A percentile compares a stretch with the other conserved stretches of the same genome.
Conservation (phyloP, 2,329 filamentous ascomycete species). For the Talaromyces atroroseus region DNA sequence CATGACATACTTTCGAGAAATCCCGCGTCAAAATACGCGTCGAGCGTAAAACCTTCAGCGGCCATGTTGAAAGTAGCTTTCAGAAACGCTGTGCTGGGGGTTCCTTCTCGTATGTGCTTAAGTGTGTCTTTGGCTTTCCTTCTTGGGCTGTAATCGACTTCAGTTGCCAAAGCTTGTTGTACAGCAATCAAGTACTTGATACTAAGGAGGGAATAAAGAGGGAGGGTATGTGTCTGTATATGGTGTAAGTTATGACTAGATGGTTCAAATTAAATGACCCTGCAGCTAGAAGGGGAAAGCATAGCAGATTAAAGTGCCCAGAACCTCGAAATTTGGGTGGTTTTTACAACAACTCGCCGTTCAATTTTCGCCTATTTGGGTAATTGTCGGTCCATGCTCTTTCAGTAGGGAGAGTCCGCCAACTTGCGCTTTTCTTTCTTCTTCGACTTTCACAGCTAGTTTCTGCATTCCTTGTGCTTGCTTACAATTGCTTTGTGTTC, state of each 20-base stretch:
- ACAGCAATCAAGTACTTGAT: not conserved
- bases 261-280: no score
- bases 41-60: not conserved
- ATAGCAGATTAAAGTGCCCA: not conserved
- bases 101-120: not conserved
- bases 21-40: not conserved
- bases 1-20: not conserved
- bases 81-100: not conserved
- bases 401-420: not conserved
- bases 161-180: not conserved
- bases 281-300: not conserved
- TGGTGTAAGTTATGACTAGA: no score
- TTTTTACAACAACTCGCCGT: not conserved
- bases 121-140: not conserved
- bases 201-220: not conserved
- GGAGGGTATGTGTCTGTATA: not conserved
- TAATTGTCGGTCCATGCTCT: not conserved
- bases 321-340: not conserved
- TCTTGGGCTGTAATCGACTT: not conserved
- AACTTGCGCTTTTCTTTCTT: not conserved
- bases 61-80: not conserved
- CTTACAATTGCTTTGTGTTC: not conserved
- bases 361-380: not conserved
- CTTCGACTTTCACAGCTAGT: not conserved
- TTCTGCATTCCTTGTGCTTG: not conserved